Evolutionary conservation across 768 basidiomycete genomes (phyloP), one percentile per base, ranked within the genome.

Genomic region (Omphalotus guepiniiformis): DNA sequence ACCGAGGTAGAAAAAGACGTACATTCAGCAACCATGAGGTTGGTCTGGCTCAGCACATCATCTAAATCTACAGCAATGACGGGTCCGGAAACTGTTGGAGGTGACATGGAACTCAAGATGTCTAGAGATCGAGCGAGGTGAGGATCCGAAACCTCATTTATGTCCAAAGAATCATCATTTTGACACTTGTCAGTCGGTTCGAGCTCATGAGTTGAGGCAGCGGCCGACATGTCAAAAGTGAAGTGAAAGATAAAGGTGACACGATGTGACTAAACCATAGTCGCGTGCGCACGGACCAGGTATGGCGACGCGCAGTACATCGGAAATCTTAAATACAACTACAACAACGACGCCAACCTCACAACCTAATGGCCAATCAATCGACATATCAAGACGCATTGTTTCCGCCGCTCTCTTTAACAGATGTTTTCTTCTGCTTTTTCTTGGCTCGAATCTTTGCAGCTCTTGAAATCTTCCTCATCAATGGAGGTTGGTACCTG

Each of bases 41-140:
- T 88, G n/a, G 83, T 87, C 58, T 74, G 61, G 51, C 78, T 69
- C 47, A 86, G 64, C 29, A 86, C 84, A 64, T 86, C 85, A 50
- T 86, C 83, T 46, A 85, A 55, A 61, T 86, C 84, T 32, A 84
- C 64, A 3, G 82, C 79, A 55, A 86, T 78, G 41, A 82, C 58
- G 22, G 71, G 72, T 46, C 57, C 60, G 39, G 53, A 47, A 6
- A 57, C 52, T 6, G 56, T 48, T 15, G 63, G 58, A n/a, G 63
- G 51, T 9, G 53, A 55, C 29, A 55, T 50, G 13, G 39, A 44
- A 18, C 52, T 15, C 22, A 59, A 54, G 29, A 50, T 54, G 26
- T 58, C 57, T 28, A 72, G 61, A 52, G 58, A 63, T 44, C 50
- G 52, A 36, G 60, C 62, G 36, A 34, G 41, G 42, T 57, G 42